Evolutionary conservation across 1,284 basidiomycete species (phyloP), one percentile per base, ranked within the genome.

Genomic region (Xerocomus subilludens): DNA sequence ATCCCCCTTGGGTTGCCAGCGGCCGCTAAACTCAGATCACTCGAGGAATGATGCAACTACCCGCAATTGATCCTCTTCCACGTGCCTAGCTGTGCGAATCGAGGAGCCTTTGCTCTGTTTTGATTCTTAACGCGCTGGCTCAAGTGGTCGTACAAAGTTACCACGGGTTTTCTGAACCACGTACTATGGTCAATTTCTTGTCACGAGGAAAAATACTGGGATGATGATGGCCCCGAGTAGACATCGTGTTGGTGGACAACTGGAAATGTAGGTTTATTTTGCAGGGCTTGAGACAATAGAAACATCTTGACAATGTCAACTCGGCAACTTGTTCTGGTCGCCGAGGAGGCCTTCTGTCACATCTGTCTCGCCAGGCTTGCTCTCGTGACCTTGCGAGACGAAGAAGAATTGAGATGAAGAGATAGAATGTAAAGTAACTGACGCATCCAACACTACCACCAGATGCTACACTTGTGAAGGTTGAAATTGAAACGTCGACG

Each of bases 341-440:
- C 89, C 71, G 89, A 92, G 53, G 84, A 86, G 3, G 83, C n/a
- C 91, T 13, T 89, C 96, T 13, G 91, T 98, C 35, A 95, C 94
- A 2, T 96, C 96, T 0, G 97, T 79, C 88, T 98, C 21, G 96
- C 96, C 16, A 97, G 97, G 81, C 89, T 98, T n/a, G 96, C 96
- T 0, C 88, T 98, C 27, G 93, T 98, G 30, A 96, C 96, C 7
- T 94, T 95, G 6, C 91, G 94, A 79, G 95, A 97, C 76, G 96
- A 97, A 82, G 94, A 95, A n/a, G n/a, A n/a, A n/a, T n/a, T n/a
- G n/a, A 81, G 93, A 95, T 74, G 94, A 95, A 73, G 93, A 94
- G 76, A 87, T 85, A 27, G 91, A 92, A 75, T 89, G 89, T 78
- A 88, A 89, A 71, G 91, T 91, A 59, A 93, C 93, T 10, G 93